Base-by-base conservation (phyloP, 805 yeast genomes). In the Metschnikowia colocasiae region DNA sequence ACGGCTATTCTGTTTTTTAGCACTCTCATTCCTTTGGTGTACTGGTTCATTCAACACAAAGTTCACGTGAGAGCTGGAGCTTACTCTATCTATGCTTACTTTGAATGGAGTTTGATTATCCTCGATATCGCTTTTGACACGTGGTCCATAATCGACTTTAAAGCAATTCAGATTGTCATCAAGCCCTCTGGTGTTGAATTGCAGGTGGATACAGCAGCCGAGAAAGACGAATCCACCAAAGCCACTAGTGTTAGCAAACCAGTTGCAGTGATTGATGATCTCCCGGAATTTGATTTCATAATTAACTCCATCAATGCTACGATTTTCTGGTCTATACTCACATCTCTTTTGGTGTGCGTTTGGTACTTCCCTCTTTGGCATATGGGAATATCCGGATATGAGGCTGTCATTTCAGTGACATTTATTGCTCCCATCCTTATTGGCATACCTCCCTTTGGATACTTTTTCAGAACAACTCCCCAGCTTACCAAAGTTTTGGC, bases 341-440 rank as follows among this genome's bases (percentile, higher is more conserved):
- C 98, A 3, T 80, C 96, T 0, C 71, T 94, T 49, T 85, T 89
- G 37, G 77, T 94, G 47, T 82, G 94, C 60, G 82, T 94, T 43
- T 94, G 99, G 99, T 88, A 87, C 70, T 94, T 94, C 75, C 99
- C 99, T 9, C 73, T 94, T 52, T 94, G 99, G 99, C 80, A 86
- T 62, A 90, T 94, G 97, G 98, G 97, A 6, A 85, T 94, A 38
- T 86, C 96, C 1, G 99, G 99, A 3, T 91, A 87, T 63, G 99
- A 94, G 67, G 85, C 85, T 0, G 76, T 82, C 2, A 73, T 88
- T 40, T 48, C 59, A 10, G 60, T 80, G 6, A 68, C 81, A 19
- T 69, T 82, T 32, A 45, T 81, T 9, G 75, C 86, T 3, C 89
- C 96, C 1, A 49, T 83, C 12, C 34, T 86, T 2, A 67, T 85